Evolutionary conservation across 2,329 filamentous ascomycete genomes (phyloP).

Genomic region (Dactylellina leptospora): DNA sequence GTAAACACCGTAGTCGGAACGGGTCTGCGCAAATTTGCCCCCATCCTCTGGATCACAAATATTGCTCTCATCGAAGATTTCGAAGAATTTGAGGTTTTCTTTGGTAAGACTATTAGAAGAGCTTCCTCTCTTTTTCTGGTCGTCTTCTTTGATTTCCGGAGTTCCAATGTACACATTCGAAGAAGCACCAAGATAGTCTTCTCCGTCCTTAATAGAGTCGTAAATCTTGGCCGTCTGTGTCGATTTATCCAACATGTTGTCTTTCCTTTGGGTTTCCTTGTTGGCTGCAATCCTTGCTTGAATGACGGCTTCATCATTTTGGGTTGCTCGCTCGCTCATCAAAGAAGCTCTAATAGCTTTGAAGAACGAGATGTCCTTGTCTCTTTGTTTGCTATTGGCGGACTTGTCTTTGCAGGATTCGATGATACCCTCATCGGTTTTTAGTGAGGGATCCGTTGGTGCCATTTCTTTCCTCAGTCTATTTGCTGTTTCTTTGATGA

Average conservation of each 20-base stretch:
- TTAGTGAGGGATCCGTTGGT: constrained; percentile 40
- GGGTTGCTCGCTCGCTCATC: constrained; percentile 25
- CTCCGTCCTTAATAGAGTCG: constrained; percentile 48
- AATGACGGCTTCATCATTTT: constrained; percentile 10
- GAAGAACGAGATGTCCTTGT: constrained; percentile 32
- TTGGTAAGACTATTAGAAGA: constrained; percentile 15
- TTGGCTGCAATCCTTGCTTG: constrained; percentile 21
- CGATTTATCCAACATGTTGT: constrained; percentile 17
- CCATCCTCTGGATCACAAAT: constrained; percentile 14
- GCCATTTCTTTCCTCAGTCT: constrained; percentile 42
- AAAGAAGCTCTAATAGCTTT: constrained; percentile 40
- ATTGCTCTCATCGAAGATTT: not conserved
- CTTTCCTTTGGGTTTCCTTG: constrained; percentile 28
- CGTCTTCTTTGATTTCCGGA: not conserved
- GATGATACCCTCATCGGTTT: constrained; percentile 43
- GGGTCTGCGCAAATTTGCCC: constrained; percentile 44
- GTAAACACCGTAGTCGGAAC: constrained; percentile 31
- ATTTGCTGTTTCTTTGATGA: constrained; percentile 27
- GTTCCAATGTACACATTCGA: constrained; percentile 38
- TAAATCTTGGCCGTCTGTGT: constrained; percentile 48
- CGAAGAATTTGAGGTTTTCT: constrained; percentile 21
- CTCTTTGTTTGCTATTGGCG: constrained; percentile 11
- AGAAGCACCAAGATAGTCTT: constrained; percentile 42
- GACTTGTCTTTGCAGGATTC: constrained; percentile 41
- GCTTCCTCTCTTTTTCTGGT: not conserved